phyloP scores from a whole-genome alignment of 345 rosid genomes.

The Pistacia vera region DNA sequence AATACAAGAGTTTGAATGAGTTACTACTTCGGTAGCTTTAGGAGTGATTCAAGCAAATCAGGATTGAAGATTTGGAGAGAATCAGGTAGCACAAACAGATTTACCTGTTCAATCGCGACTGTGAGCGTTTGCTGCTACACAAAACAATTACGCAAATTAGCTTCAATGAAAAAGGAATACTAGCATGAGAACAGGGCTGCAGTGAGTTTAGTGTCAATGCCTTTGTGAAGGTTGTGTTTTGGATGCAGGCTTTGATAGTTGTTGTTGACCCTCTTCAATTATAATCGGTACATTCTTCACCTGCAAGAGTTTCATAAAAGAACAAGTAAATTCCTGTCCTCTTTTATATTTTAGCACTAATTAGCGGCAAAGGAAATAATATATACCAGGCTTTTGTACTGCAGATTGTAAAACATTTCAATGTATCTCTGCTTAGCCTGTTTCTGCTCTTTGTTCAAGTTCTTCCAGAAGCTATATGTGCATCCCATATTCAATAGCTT shows the following conservation, averaged over 20 bases:
- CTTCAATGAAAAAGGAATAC: not conserved
- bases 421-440: slow-evolving; percentile 86
- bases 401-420: slow-evolving; percentile 79
- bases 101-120: slow-evolving; percentile 36
- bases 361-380: not conserved
- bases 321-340: not conserved
- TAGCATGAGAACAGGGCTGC: not conserved
- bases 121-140: slow-evolving; percentile 33
- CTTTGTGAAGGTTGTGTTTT: slow-evolving; percentile 20
- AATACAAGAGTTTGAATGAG: not conserved
- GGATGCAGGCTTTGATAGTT: slow-evolving; percentile 23
- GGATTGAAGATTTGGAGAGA: not conserved
- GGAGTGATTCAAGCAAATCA: not conserved
- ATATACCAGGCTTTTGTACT: slow-evolving; percentile 57
- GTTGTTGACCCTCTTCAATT: slow-evolving; percentile 48
- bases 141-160: not conserved
- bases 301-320: slow-evolving; percentile 27
- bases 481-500: slow-evolving; percentile 73
- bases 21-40: not conserved
- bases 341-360: not conserved
- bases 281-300: slow-evolving; percentile 54
- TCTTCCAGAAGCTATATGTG: slow-evolving; percentile 73
- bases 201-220: slow-evolving; percentile 14
- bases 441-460: slow-evolving; percentile 69
- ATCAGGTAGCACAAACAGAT: not conserved